Conservation (phyloP, 257 asterid genomes). For the Solanum bukasovii region DNA sequence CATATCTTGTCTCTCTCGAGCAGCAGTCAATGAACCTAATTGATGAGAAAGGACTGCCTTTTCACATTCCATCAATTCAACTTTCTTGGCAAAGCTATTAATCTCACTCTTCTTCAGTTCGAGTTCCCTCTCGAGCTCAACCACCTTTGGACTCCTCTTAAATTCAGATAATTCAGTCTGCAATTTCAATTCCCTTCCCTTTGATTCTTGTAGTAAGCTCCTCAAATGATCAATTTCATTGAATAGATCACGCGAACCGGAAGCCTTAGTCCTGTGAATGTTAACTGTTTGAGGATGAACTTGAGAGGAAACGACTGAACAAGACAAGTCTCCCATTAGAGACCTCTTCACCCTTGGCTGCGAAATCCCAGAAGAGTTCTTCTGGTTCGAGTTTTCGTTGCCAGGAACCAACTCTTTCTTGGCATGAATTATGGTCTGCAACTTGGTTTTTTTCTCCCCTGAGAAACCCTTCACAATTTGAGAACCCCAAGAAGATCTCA, state of each 20-base stretch:
- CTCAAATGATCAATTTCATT: constrained; percentile 79
- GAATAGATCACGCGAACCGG: constrained; percentile 55
- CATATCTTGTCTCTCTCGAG: constrained; percentile 30
- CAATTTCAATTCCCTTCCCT: constrained; percentile 62
- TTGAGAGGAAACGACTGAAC: constrained; percentile 50
- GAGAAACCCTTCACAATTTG: constrained; percentile 77
- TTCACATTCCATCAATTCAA: constrained; percentile 48
- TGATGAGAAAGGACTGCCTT: constrained; percentile 43
- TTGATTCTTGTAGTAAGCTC: constrained; percentile 70
- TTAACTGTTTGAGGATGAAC: constrained; percentile 60
- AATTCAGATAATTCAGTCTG: constrained; percentile 56
- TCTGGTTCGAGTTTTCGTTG: constrained; percentile 30
- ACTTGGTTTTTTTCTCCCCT: constrained; percentile 63
- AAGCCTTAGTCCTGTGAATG: constrained; percentile 28
- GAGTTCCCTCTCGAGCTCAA: constrained; percentile 53
- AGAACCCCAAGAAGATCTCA: constrained; percentile 84
- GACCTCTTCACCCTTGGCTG: constrained; percentile 72
- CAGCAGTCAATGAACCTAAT: constrained; percentile 27
- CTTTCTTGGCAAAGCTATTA: constrained; percentile 42
- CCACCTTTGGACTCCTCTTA: constrained; percentile 31
- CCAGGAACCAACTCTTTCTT: constrained; percentile 37
- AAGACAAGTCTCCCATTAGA: constrained; percentile 66
- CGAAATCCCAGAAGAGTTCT: constrained; percentile 16
- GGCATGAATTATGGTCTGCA: constrained; percentile 37
- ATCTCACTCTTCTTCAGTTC: constrained; percentile 46